Conservation (phyloP, 176 grass and related monocot species). For the Oryza meyeriana region DNA sequence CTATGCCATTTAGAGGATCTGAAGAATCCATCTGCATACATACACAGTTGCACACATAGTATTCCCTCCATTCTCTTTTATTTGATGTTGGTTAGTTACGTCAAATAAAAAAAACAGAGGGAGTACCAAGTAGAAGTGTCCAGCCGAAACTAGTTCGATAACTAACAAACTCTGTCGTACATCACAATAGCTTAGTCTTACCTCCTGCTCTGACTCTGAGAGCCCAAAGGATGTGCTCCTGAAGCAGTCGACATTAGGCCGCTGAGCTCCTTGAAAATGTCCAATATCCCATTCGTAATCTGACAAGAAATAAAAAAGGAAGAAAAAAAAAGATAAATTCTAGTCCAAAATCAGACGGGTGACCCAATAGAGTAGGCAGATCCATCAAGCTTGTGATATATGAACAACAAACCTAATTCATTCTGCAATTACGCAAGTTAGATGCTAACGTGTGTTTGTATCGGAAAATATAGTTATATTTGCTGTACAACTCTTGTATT, state of each 20-base stretch:
- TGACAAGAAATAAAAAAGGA: not conserved
- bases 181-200: slow-evolving; percentile 24
- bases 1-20: slow-evolving; percentile 64
- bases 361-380: not conserved
- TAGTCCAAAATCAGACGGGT: not conserved
- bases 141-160: not conserved
- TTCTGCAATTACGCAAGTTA: not conserved
- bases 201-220: slow-evolving; percentile 61
- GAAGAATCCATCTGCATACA: slow-evolving; percentile 40
- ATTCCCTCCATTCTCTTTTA: no score
- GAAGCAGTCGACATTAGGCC: slow-evolving; percentile 91
- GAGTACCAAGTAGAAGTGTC: not conserved
- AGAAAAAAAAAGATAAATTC: not conserved
- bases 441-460: not conserved
- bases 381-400: not conserved
- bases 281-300: slow-evolving; percentile 99
- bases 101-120: no score
- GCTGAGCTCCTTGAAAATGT: slow-evolving; percentile 90
- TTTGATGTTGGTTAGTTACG: no score
- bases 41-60: not conserved
- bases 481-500: not conserved
- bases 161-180: not conserved
- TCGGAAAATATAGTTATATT: not conserved
- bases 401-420: not conserved
- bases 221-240: slow-evolving; percentile 94